Conservation (phyloP, 2,329 filamentous ascomycete genomes). For the Alternaria triticimaculans region DNA sequence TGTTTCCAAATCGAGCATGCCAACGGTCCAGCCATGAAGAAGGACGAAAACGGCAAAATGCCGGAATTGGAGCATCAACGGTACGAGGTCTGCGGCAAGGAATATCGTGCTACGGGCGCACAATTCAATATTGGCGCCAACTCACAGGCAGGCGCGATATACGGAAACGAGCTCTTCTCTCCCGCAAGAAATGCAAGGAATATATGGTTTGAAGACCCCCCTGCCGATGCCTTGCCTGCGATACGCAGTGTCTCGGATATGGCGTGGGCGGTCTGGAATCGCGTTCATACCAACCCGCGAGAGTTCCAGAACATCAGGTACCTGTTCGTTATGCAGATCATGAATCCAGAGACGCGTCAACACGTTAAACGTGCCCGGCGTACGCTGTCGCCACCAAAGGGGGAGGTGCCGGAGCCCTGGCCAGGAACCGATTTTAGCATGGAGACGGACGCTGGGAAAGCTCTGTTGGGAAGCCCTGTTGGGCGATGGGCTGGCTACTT, state of each 20-base stretch:
- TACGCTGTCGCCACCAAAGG: constrained; percentile 6
- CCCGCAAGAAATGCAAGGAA: not conserved
- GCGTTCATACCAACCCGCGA: not conserved
- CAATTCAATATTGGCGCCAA: constrained; percentile 12
- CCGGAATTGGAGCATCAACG: constrained; percentile 10
- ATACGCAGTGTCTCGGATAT: constrained; percentile 26
- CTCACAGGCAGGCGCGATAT: constrained; percentile 9
- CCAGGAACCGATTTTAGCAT: constrained; percentile 25
- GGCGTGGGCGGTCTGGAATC: constrained; percentile 30
- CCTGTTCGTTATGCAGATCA: constrained; percentile 6
- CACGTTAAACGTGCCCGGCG: constrained; percentile 17
- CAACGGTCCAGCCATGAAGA: constrained; percentile 1
- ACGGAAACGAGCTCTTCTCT: constrained; percentile 1
- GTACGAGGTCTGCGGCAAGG: constrained; percentile 21
- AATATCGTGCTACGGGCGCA: constrained; percentile 12
- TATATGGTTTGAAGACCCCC: not conserved
- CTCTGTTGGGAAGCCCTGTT: constrained; percentile 21
- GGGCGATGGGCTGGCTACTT: constrained; percentile 24
- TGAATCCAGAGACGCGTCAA: not conserved
- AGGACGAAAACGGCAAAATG: not conserved
- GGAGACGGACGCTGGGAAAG: constrained; percentile 21
- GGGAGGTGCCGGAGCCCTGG: constrained; percentile 11
- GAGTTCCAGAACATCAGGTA: constrained; percentile 24
- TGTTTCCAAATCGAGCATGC: constrained; percentile 23
- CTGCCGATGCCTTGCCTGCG: not conserved